phyloP scores from a whole-genome alignment of 306 rosid species.

The Prunus persica region DNA sequence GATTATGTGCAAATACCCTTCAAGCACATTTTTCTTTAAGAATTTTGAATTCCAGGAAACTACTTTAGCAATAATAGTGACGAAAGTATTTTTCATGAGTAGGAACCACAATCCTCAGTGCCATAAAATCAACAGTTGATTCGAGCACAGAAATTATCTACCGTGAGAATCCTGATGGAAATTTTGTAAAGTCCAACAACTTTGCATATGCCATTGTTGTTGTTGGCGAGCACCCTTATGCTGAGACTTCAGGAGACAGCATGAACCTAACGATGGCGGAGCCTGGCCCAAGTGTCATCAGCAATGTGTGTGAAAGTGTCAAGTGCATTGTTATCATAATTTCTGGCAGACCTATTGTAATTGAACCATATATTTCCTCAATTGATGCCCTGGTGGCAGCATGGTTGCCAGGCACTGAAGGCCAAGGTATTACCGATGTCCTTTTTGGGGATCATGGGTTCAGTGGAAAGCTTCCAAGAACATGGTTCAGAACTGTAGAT shows the following conservation, averaged over 20 bases:
- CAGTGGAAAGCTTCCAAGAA: conserved; percentile 82
- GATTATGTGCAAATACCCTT: neutral
- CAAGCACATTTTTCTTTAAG: neutral
- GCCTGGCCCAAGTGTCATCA: conserved; percentile 65
- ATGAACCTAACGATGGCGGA: conserved; percentile 56
- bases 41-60: neutral
- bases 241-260: conserved; percentile 81
- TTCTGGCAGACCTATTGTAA: conserved; percentile 83
- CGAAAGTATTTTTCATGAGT: conserved; percentile 25
- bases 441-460: conserved; percentile 86
- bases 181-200: conserved; percentile 60
- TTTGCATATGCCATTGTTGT: conserved; percentile 77
- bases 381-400: conserved; percentile 80
- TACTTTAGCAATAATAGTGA: conserved; percentile 17
- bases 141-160: conserved; percentile 60
- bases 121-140: conserved; percentile 64
- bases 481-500: conserved; percentile 86
- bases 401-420: conserved; percentile 94
- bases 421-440: conserved; percentile 83
- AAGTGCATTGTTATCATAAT: conserved; percentile 68
- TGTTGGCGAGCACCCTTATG: conserved; percentile 83
- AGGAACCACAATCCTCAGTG: conserved; percentile 85
- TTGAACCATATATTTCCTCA: conserved; percentile 67
- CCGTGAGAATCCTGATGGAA: conserved; percentile 62
- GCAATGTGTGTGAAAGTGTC: conserved; percentile 61